Conservation (phyloP, 257 asterid genomes). For the Solanum bulbocastanum region DNA sequence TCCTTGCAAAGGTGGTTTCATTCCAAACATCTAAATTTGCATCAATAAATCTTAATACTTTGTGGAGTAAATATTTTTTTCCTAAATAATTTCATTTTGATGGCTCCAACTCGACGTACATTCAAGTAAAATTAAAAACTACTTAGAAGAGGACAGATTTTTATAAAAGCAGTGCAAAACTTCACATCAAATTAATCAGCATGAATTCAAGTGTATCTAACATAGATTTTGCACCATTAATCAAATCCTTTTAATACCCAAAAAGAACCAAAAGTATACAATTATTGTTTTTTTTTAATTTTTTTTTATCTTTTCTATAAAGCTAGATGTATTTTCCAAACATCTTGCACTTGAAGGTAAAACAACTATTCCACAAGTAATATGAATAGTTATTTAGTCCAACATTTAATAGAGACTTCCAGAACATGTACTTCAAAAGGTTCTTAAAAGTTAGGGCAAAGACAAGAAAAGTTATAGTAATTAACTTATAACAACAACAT, state of each 20-base stretch:
- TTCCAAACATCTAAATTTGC: neutral
- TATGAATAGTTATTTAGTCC: neutral
- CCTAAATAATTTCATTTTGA: fast-evolving
- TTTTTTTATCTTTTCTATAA: neutral
- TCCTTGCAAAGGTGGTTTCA: neutral
- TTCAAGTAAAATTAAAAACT: neutral
- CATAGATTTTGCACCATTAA: neutral
- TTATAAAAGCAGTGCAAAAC: neutral
- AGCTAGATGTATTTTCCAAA: neutral
- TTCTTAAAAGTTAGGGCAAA: neutral
- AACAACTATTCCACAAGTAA: neutral
- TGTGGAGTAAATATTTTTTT: too few species aligned
- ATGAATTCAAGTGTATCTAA: neutral
- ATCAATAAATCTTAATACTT: too few species aligned
- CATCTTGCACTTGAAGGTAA: neutral
- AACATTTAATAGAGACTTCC: neutral
- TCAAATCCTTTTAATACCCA: neutral
- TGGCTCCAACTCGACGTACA: neutral
- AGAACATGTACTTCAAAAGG: neutral
- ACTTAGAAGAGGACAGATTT: neutral
- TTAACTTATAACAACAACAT: neutral
- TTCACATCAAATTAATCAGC: neutral
- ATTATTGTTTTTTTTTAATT: neutral
- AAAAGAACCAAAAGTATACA: neutral
- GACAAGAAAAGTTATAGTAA: too few species aligned